Evolutionary conservation across 2,329 filamentous ascomycete species (phyloP), one percentile per base, ranked within the genome.

Genomic region (Acarospora socialis): DNA sequence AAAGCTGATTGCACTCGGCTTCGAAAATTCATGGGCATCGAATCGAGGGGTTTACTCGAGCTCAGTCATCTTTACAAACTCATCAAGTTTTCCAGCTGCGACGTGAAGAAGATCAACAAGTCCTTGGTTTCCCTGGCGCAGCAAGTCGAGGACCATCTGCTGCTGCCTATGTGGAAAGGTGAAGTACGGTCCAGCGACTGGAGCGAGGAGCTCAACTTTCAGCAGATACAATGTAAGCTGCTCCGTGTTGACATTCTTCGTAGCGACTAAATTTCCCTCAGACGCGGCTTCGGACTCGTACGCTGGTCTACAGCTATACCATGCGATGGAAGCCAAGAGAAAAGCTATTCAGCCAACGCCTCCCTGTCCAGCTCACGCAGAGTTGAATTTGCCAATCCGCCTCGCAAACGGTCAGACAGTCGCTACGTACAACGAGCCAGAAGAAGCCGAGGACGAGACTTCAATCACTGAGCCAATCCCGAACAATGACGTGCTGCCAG

Each of bases 211-310:
- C 56, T 94, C 20, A 64, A 59, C 13, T 57, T 66, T 41, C 52
- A 68, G 7, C 86, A 94, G 49, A 67, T 81, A 12, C 53, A 68
- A 30, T 84, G 65, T 87, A 67, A 61, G 78, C 59, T 25, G 15
- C 23, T 12, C 7, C 4, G 25, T 15, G 3, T 36, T 27, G 33
- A 41, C 4, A 29, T 37, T 6, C 9, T 43, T 15, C 39, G 39
- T 18, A 49, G 36, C 0, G 44, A 44, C 1, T 28, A 46, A 29
- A 43, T 38, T 5, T 47, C 44, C 23, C 38, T 36, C 43, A 81
- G 76, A 86, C 53, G 74, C 81, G 7, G 83, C 82, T 8, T 76
- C 81, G 1, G 83, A 92, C 51, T 78, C 82, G 0, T 94, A 93
- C 49, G 83, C 80, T 37, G 71, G 75, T 25, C 55, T 79, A 7